A percentile compares a stretch with the other conserved stretches of the same genome.
These are phyloP conservation scores for Hanseniaspora pseudoguilliermondii DNA, from an alignment of 805 yeast genomes.

Conservation along the genomic window DNA sequence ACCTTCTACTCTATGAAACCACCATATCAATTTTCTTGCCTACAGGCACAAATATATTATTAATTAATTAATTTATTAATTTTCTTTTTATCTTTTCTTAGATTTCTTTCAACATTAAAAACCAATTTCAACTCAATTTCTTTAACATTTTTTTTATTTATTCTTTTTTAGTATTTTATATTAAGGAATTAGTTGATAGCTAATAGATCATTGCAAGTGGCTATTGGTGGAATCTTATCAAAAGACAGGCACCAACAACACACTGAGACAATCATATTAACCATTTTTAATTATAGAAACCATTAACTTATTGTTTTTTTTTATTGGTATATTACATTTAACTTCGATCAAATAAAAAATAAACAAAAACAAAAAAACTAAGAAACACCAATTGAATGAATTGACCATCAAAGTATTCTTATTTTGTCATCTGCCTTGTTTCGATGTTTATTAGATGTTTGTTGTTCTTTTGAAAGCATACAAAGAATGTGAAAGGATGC, in stretches of 20 bases:
- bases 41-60: neutral
- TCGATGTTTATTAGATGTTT: too few relatives aligned
- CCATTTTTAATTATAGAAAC: neutral
- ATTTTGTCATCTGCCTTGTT: too few relatives aligned
- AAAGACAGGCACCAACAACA: neutral
- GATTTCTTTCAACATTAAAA: neutral
- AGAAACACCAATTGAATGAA: too few relatives aligned
- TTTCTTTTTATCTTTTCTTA: neutral
- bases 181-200: neutral
- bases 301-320: neutral
- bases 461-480: too few relatives aligned
- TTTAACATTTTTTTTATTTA: neutral
- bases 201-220: neutral
- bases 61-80: neutral
- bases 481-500: too few relatives aligned
- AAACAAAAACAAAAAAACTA: too few relatives aligned
- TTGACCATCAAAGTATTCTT: too few relatives aligned
- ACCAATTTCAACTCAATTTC: neutral
- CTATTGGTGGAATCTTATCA: neutral
- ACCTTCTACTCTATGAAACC: neutral
- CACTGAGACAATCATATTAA: neutral
- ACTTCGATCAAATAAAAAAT: neutral
- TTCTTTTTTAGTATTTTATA: neutral
- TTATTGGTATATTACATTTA: neutral
- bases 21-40: neutral